A percentile compares a stretch with the other conserved stretches of the same genome.
Conservation (phyloP, 148 eudicot species). For the Chenopodium berlandieri region DNA sequence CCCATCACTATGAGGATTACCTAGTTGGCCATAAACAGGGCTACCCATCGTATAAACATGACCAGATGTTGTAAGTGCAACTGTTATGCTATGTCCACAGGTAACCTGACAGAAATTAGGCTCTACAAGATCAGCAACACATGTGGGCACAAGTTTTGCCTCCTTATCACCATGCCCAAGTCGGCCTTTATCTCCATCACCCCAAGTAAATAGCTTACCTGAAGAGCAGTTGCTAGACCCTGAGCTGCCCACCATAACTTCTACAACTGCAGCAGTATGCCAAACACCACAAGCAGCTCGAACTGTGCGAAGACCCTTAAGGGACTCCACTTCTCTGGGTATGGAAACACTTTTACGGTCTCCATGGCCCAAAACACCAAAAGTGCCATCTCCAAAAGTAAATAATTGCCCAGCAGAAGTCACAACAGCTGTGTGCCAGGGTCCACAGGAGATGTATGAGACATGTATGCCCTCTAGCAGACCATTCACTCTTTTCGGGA, state of each 20-base stretch:
- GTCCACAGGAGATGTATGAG: constrained; percentile 91
- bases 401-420: constrained; percentile 95
- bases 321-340: constrained; percentile 93
- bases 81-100: constrained; percentile 91
- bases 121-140: constrained; percentile 91
- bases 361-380: constrained; percentile 94
- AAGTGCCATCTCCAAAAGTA: constrained; percentile 97
- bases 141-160: constrained; percentile 87
- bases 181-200: constrained; percentile 94
- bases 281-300: constrained; percentile 96
- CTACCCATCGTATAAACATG: constrained; percentile 97
- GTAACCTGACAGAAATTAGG: constrained; percentile 92
- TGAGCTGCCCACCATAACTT: constrained; percentile 92
- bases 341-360: constrained; percentile 69
- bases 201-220: constrained; percentile 96
- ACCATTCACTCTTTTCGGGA: constrained; percentile 87
- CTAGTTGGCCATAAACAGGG: constrained; percentile 92
- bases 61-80: constrained; percentile 90
- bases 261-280: constrained; percentile 99
- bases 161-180: constrained; percentile 97
- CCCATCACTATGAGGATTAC: constrained; percentile 84
- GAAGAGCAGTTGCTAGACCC: constrained; percentile 95
- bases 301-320: constrained; percentile 88
- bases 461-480: constrained; percentile 96
- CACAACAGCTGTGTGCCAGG: constrained; percentile 98